A percentile compares a stretch with the other conserved stretches of the same genome.
These are phyloP conservation scores for Olyra latifolia DNA, from an alignment of 176 grass and related monocot species.

Conservation along the genomic window DNA sequence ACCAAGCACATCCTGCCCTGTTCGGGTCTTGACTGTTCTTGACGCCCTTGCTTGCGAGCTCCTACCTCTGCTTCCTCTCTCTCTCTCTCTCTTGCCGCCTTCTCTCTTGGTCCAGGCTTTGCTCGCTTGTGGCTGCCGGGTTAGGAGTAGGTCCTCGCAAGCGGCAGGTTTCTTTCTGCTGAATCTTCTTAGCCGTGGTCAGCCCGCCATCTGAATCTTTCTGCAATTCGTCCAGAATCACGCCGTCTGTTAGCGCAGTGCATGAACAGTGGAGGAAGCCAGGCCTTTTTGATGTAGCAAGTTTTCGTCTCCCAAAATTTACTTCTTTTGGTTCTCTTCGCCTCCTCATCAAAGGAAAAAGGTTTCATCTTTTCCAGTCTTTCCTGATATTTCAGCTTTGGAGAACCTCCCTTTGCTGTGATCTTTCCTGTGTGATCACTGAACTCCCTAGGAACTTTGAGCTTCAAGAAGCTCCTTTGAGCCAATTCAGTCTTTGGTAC, in stretches of 20 bases:
- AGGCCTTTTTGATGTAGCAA: not conserved
- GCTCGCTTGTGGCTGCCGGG: too few relatives aligned
- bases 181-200: not conserved
- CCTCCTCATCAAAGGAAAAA: not conserved
- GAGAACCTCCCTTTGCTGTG: not conserved
- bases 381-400: constrained; percentile 19
- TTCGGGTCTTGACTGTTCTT: constrained; percentile 25
- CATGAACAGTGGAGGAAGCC: not conserved
- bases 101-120: not conserved
- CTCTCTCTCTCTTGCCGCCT: not conserved
- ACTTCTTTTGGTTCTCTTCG: not conserved
- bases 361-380: not conserved
- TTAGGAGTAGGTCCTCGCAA: too few relatives aligned
- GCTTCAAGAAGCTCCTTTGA: not conserved
- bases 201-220: not conserved
- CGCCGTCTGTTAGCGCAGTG: not conserved
- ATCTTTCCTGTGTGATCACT: constrained; percentile 24
- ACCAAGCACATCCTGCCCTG: not conserved
- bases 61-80: not conserved
- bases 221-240: not conserved
- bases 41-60: not conserved
- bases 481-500: not conserved
- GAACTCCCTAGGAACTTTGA: not conserved
- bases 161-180: not conserved
- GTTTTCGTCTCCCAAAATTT: not conserved